Base-by-base conservation (phyloP, 345 rosid genomes). In the Camelina laxa region DNA sequence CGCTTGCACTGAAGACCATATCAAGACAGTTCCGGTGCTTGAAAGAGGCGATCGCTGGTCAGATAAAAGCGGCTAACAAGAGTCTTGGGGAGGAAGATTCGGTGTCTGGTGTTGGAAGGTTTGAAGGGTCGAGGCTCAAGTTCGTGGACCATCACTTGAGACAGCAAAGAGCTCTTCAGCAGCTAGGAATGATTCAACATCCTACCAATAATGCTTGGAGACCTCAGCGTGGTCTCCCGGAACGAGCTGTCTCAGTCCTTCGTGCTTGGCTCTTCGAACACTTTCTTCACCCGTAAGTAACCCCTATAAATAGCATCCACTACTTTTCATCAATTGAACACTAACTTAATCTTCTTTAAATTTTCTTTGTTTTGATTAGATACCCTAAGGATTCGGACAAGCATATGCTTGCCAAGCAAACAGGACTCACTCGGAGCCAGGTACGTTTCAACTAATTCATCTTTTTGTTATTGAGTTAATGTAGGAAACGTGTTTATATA, bases 211-310 rank as follows among this genome's bases (percentile, higher is more conserved):
- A 91, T 81, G 98, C 98, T 74, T 94, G 98, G 98, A 90, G 98
- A 87, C 98, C 98, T 78, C 98, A 91, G 72, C 79, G 98, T 80
- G 98, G 98, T 75, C 80, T 94, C 61, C 98, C 98, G 0, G 98
- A 94, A 77, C 78, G 96, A 70, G 91, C 98, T 0, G 97, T 94
- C 53, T 94, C 98, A 0, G 92, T 94, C 27, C 98, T 94, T 72
- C 93, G 98, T 1, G 96, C 98, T 59, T 94, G 98, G 98, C 96
- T 94, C 63, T 94, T 94, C 36, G 98, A 94, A 66, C 97, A 94
- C 88, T 94, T 94, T 70, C 97, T 94, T 69, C 98, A 94, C 65
- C 98, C 98, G 98, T 94, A 85, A 82, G 89, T 68, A 53, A 62
- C 65, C 35, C 63, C 50, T 13, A 61, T 16, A 62, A 35, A 24